Evolutionary conservation across 352 stramenopile species (phyloP), one percentile per base, ranked within the genome.

Genomic region (Phytophthora pinifolia): DNA sequence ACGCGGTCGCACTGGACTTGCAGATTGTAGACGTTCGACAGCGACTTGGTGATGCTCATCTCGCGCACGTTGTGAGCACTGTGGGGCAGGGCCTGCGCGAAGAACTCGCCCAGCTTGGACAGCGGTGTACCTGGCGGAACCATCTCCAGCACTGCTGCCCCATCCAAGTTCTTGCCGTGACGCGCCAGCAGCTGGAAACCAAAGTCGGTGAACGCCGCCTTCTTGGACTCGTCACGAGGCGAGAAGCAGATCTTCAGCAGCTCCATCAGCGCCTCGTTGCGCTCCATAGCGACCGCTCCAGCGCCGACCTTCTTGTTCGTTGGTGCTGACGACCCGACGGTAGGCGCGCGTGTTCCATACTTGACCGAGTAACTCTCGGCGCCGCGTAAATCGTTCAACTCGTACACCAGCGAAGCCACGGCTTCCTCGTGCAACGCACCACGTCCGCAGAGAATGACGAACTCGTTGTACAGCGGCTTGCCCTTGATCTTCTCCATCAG

Each of bases 11-110:
- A 95, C 62, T 95, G 85, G 35, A 95, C 83, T 62, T 95, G 85
- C 29, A 95, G 71, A 60, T 95, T 95, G 76, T 93, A 95, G 27
- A 95, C 81, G 67, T 95, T 95, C 38, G 81, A 92, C 51, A 95
- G 51, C 45, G 79, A 90, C 65, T 90, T 85, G 9, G 76, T 73
- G 27, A 95, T 87, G 50, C 74, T 85, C 49, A 77, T 82, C 48
- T 95, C 85, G 14, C 85, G 83, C 20, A 90, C 84, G 17, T 92
- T 87, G 62, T 95, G 85, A 3, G 83, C 81, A 45, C 79, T 92
- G 48, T 91, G 67, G 9, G 85, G 85, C 47, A 95, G 67, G 9
- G 76, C 71, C 54, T 92, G 81, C 15, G 77, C 87, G 45, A 95
- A 92, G 48, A 88, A 95, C 46, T 95, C 85, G 4, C 79, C 81